Evolutionary conservation across 306 rosid genomes (phyloP).

Genomic region (Acacia acuminata): DNA sequence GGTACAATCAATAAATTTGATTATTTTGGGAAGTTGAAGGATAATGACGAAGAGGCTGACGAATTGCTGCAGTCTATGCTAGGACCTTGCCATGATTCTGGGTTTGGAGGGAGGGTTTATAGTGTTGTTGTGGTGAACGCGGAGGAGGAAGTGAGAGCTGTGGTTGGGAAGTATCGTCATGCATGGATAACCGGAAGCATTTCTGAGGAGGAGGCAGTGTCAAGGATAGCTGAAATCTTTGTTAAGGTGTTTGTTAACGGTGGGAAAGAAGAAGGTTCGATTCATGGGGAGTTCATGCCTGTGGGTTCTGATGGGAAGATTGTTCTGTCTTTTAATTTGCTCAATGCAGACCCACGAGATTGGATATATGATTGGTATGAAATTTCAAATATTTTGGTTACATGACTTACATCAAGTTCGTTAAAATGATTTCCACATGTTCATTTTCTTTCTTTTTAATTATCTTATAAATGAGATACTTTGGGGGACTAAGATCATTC

Average conservation of each 20-base stretch:
- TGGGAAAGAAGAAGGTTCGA: slow-evolving; percentile 70
- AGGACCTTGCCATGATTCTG: slow-evolving; percentile 37
- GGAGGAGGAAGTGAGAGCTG: slow-evolving; percentile 56
- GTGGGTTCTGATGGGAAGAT: slow-evolving; percentile 92
- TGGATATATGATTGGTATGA: slow-evolving; percentile 88
- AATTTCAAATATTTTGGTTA: neutral
- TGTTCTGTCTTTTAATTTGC: slow-evolving; percentile 91
- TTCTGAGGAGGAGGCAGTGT: slow-evolving; percentile 55
- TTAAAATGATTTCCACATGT: neutral
- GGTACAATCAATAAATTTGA: slow-evolving; percentile 38
- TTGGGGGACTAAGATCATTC: neutral
- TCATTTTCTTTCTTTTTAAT: slow-evolving; percentile 14
- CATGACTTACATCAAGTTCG: slow-evolving; percentile 16
- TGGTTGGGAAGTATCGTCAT: slow-evolving; percentile 83
- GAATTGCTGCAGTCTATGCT: slow-evolving; percentile 53
- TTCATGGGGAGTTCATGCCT: slow-evolving; percentile 93
- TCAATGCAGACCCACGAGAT: slow-evolving; percentile 78
- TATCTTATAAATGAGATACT: neutral
- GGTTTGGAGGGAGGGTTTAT: slow-evolving; percentile 53
- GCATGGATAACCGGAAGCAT: slow-evolving; percentile 73
- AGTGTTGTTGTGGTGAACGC: slow-evolving; percentile 69
- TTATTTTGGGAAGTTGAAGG: slow-evolving; percentile 45
- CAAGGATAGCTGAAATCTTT: slow-evolving; percentile 69
- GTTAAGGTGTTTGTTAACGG: slow-evolving; percentile 86
- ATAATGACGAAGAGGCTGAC: slow-evolving; percentile 56